Conservation (phyloP, 202 grass and related monocot genomes). For the Panicum hallii region DNA sequence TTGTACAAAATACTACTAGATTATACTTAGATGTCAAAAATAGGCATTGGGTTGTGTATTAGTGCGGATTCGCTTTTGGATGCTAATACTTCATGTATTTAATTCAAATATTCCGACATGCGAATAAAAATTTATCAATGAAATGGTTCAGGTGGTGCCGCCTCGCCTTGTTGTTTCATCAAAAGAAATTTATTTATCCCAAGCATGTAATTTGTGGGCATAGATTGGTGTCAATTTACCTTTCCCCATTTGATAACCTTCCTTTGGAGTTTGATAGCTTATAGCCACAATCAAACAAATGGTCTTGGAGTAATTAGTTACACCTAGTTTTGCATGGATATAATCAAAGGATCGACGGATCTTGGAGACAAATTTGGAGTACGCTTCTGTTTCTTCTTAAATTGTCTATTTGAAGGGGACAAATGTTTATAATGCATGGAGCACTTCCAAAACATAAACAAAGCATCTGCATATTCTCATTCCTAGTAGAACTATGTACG, state of each 20-base stretch:
- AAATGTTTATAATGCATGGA: background rate
- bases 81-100: background rate
- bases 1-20: background rate
- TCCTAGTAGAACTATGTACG: constrained; percentile 37
- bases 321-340: constrained; percentile 26
- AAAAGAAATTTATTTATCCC: background rate
- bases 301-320: background rate
- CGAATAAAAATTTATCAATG: background rate
- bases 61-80: background rate
- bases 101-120: background rate
- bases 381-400: background rate
- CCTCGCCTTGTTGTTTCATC: background rate
- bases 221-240: background rate
- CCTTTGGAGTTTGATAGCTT: background rate
- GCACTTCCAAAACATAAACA: background rate
- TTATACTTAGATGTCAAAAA: background rate
- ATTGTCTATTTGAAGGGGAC: background rate
- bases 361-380: background rate
- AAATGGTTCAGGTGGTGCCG: background rate
- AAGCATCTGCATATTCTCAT: constrained; percentile 16
- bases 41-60: background rate
- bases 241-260: background rate
- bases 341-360: background rate
- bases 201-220: background rate
- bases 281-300: background rate